These are phyloP conservation scores for Ophiocordyceps unilateralis DNA, from an alignment of 2,329 filamentous ascomycete genomes.

Conservation along the genomic window DNA sequence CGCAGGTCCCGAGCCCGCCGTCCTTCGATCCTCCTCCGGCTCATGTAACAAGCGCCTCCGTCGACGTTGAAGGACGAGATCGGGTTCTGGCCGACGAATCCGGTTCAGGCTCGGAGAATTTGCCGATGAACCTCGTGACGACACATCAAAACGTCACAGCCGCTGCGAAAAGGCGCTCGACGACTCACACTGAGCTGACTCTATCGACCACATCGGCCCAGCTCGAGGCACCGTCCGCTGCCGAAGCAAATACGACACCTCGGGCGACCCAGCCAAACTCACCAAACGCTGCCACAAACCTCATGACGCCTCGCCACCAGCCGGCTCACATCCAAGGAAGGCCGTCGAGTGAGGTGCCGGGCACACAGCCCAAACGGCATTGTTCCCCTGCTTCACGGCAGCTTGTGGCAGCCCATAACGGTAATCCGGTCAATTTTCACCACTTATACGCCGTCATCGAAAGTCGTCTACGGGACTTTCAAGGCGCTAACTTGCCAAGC, in stretches of 20 bases:
- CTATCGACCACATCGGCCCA: neutral
- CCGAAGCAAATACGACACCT: no score
- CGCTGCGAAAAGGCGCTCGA: neutral
- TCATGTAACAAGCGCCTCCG: neutral
- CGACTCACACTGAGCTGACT: neutral
- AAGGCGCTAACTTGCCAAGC: neutral
- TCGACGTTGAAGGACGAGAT: no score
- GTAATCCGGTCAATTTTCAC: neutral
- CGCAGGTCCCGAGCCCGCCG: neutral
- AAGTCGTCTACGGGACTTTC: conserved; percentile 19
- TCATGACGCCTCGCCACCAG: neutral
- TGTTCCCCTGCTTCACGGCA: neutral
- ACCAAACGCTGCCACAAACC: neutral
- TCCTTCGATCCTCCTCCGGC: neutral
- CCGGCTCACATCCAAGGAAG: neutral
- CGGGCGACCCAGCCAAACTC: no score
- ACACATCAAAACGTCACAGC: neutral
- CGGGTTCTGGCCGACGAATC: no score
- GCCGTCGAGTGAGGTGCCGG: neutral
- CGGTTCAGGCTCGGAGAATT: neutral
- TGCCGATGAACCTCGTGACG: neutral
- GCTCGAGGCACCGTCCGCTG: neutral
- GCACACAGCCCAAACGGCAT: neutral
- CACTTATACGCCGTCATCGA: conserved; percentile 4
- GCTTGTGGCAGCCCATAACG: neutral